A percentile compares a stretch with the other conserved stretches of the same genome.
Evolutionary conservation across 179 eudicot species (phyloP).

Genomic region (Amaranthus tricolor): DNA sequence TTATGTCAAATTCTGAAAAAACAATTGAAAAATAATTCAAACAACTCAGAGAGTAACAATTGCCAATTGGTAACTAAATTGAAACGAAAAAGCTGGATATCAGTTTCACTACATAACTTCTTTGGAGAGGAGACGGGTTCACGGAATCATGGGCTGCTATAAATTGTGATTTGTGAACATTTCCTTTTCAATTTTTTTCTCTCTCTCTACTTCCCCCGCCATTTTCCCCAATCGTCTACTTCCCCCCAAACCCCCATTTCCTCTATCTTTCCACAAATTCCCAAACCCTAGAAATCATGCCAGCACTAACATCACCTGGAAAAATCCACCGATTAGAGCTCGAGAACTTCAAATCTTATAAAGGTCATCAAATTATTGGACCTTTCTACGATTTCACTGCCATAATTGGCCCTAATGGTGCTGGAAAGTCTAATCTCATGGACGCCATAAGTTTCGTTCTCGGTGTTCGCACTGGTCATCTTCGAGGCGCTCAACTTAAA

Average conservation of each 20-base stretch:
- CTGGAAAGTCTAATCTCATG: slow-evolving; percentile 94
- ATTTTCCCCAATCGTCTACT: not conserved
- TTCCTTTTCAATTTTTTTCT: not conserved
- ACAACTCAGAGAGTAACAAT: not conserved
- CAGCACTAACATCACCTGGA: slow-evolving; percentile 50
- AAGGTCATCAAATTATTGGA: slow-evolving; percentile 74
- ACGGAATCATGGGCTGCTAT: too few relatives aligned
- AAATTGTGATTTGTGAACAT: too few relatives aligned
- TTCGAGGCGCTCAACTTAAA: slow-evolving; percentile 83
- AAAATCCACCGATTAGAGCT: slow-evolving; percentile 79
- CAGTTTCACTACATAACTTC: not conserved
- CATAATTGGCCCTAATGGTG: slow-evolving; percentile 91
- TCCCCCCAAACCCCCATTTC: slow-evolving; percentile 3
- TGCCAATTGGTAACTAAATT: too few relatives aligned
- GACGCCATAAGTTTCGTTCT: slow-evolving; percentile 97
- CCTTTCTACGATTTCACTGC: slow-evolving; percentile 96
- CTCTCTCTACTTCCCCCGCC: slow-evolving; percentile 14
- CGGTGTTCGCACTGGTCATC: slow-evolving; percentile 83
- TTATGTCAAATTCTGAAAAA: too few relatives aligned
- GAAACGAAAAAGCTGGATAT: not conserved
- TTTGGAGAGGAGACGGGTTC: too few relatives aligned
- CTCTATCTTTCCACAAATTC: not conserved
- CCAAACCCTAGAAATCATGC: slow-evolving; percentile 46
- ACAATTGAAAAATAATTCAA: too few relatives aligned
- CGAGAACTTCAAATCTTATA: slow-evolving; percentile 94